These are phyloP conservation scores for Ambrosia trifida DNA, from an alignment of 129 eudicot genomes.

Conservation along the genomic window DNA sequence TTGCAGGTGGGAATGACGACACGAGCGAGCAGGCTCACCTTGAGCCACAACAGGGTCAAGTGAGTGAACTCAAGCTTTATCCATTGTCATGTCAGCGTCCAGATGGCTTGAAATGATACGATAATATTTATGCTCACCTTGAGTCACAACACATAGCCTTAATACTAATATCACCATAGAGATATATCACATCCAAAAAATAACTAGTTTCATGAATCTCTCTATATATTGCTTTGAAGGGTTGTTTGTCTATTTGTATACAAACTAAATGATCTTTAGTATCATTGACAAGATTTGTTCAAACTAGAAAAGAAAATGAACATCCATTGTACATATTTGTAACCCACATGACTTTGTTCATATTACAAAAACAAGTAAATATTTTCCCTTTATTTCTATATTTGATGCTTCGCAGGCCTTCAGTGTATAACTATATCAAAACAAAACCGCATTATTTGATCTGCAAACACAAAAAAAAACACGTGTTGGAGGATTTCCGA, in stretches of 20 bases:
- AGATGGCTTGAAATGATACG: too few relatives aligned
- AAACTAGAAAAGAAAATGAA: not conserved
- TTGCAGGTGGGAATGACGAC: too few relatives aligned
- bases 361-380: not conserved
- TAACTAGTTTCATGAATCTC: too few relatives aligned
- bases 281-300: not conserved
- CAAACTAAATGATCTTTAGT: not conserved
- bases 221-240: too few relatives aligned
- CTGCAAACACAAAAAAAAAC: constrained; percentile 22
- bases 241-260: not conserved
- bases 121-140: too few relatives aligned
- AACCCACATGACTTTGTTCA: not conserved
- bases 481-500: not conserved
- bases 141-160: too few relatives aligned
- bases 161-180: too few relatives aligned
- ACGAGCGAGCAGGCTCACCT: too few relatives aligned
- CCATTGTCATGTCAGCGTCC: too few relatives aligned
- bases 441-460: constrained; percentile 31
- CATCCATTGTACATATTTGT: constrained; percentile 1
- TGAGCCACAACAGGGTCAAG: too few relatives aligned
- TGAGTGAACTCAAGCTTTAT: too few relatives aligned
- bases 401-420: not conserved
- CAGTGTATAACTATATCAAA: not conserved
- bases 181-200: too few relatives aligned
- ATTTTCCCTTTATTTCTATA: constrained; percentile 2